These are phyloP conservation scores for Lumnitzera racemosa DNA, from an alignment of 345 rosid genomes.

Conservation along the genomic window DNA sequence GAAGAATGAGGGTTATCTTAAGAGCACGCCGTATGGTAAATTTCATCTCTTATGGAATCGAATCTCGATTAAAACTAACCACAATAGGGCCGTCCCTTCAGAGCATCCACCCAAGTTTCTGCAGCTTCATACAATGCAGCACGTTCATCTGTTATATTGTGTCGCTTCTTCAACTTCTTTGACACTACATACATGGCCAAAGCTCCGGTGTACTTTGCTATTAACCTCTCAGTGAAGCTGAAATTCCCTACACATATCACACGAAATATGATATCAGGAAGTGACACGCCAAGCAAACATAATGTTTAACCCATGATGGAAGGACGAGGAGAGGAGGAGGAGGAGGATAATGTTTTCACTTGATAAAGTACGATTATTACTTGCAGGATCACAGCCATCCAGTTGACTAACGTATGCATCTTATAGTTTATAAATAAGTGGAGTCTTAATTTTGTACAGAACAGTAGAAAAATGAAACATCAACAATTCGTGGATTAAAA, in stretches of 20 bases:
- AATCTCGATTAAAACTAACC: constrained; percentile 6
- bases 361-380: too few relatives aligned
- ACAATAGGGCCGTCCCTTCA: constrained; percentile 41
- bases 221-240: constrained; percentile 69
- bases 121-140: constrained; percentile 82
- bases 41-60: not conserved
- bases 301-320: not conserved
- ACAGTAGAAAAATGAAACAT: too few relatives aligned
- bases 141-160: constrained; percentile 87
- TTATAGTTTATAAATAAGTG: too few relatives aligned
- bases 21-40: too few relatives aligned
- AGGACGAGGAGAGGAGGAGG: not conserved
- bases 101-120: constrained; percentile 85
- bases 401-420: too few relatives aligned
- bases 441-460: too few relatives aligned
- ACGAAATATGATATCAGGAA: too few relatives aligned
- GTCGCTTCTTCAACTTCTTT: constrained; percentile 82
- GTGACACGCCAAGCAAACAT: too few relatives aligned
- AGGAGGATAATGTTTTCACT: too few relatives aligned
- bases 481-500: too few relatives aligned
- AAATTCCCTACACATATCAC: constrained; percentile 59
- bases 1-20: too few relatives aligned
- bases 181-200: constrained; percentile 90
- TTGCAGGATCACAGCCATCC: too few relatives aligned
- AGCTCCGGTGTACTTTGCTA: constrained; percentile 85